Evolutionary conservation across 768 basidiomycete genomes (phyloP), one percentile per base, ranked within the genome.

Genomic region (Mrakia frigida): DNA sequence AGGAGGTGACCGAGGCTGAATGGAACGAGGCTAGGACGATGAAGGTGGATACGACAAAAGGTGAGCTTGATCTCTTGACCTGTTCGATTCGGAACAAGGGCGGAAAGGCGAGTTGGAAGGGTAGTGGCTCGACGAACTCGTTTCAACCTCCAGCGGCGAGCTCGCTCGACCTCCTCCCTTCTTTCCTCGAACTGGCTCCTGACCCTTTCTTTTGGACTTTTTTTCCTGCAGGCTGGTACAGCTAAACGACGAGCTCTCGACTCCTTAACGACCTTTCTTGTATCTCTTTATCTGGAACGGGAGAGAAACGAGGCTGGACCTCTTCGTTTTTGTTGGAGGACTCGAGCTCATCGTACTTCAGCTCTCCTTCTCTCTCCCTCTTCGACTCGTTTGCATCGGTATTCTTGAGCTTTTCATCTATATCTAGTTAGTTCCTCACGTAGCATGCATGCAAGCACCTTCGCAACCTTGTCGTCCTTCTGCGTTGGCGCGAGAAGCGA

Each of bases 1-100:
- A 74, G 50, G 43, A 21, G n/a, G 74, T 74, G 28, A 9, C 31
- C 4, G 74, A 74, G 28, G 33, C 31, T 7, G 74, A 74, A 33
- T 74, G 74, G 74, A 11, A 6, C 1, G 46, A 50, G 33, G 74
- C 35, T 14, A 74, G 74, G 50, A 43, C 9, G 35, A 35, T 16
- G 21, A 31, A 13, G 31, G 65, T 67, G 9, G 63, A 68, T 25
- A 35, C 59, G 53, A 59, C 37, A 6, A 59, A 41, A 25, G 72
- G 59, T 39, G 53, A 59, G 52, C 25, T n/a, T n/a, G n/a, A 18
- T 50, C 16, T 46, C 43, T n/a, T n/a, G n/a, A n/a, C n/a, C n/a
- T n/a, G n/a, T n/a, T n/a, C n/a, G n/a, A n/a, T n/a, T n/a, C n/a
- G n/a, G n/a, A n/a, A n/a, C n/a, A n/a, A n/a, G n/a, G 28, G 63